Conservation (phyloP, 2,329 filamentous ascomycete genomes). For the Fusarium lateritium region DNA sequence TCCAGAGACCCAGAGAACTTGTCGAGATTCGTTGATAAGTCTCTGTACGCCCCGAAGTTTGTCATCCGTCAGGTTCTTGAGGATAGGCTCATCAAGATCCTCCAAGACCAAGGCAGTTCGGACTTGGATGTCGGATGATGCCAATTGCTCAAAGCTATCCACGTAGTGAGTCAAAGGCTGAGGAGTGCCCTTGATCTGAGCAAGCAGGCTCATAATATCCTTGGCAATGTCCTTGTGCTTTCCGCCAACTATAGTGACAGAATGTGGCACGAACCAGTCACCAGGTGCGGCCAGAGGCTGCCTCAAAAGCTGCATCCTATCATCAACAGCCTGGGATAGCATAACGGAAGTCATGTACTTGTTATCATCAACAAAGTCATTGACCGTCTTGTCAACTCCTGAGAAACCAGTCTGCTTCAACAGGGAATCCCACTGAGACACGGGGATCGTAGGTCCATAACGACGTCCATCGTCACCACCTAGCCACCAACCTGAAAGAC, state of each 20-base stretch:
- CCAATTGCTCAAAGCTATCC: not conserved
- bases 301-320: not conserved
- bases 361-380: constrained; percentile 2
- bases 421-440: not conserved
- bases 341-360: constrained; percentile 20
- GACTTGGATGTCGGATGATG: not conserved
- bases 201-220: not conserved
- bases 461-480: constrained; percentile 17
- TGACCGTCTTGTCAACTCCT: constrained; percentile 9
- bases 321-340: constrained; percentile 2
- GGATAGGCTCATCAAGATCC: constrained; percentile 18
- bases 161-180: not conserved
- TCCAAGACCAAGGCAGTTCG: constrained; percentile 4
- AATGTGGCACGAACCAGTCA: not conserved
- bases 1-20: constrained; percentile 14
- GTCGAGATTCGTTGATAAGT: constrained; percentile 4
- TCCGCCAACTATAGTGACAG: not conserved
- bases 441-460: constrained; percentile 6
- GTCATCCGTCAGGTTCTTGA: constrained; percentile 3
- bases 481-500: constrained; percentile 20
- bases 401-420: constrained; percentile 9
- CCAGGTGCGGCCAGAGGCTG: not conserved
- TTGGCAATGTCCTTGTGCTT: not conserved
- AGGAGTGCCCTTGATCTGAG: rapidly evolving
- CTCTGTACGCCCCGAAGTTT: constrained; percentile 11